Conservation (phyloP, 108 stramenopile species). For the Ochromonas danica region DNA sequence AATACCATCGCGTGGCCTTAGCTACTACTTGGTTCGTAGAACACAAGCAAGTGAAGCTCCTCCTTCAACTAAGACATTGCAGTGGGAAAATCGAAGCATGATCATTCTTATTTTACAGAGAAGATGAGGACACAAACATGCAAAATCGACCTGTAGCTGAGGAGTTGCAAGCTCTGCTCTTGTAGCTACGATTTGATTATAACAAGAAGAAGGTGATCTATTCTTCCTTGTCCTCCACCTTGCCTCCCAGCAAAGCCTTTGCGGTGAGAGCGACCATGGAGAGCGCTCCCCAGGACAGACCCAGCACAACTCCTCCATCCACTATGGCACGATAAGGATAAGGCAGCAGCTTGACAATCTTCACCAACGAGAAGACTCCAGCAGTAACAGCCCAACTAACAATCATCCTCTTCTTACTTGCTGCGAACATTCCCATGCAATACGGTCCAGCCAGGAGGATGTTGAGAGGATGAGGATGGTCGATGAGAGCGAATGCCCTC, state of each 20-base stretch:
- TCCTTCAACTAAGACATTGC: too few relatives aligned
- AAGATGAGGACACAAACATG: too few relatives aligned
- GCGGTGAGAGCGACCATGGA: conserved; percentile 69
- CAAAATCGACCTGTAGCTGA: too few relatives aligned
- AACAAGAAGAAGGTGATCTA: too few relatives aligned
- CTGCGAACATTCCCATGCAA: conserved; percentile 87
- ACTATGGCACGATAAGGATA: conserved; percentile 86
- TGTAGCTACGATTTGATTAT: too few relatives aligned
- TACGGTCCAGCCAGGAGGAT: conserved; percentile 79
- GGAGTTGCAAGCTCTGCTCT: too few relatives aligned
- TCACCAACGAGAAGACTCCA: conserved; percentile 80
- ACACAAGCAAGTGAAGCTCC: too few relatives aligned
- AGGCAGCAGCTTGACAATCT: conserved; percentile 76
- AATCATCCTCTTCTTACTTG: conserved; percentile 77
- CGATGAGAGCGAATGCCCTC: conserved; percentile 72
- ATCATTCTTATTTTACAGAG: too few relatives aligned
- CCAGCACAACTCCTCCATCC: conserved; percentile 89
- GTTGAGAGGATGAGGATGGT: conserved; percentile 50
- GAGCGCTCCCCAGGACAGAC: conserved; percentile 75
- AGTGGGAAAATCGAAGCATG: too few relatives aligned
- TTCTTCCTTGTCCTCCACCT: too few relatives aligned
- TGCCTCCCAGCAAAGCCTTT: conserved; percentile 59
- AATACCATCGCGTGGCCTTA: too few relatives aligned
- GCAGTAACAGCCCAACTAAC: conserved; percentile 77
- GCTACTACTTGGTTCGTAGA: too few relatives aligned